These are phyloP conservation scores for Petunia secreta DNA, from an alignment of 257 asterid species.

Conservation along the genomic window DNA sequence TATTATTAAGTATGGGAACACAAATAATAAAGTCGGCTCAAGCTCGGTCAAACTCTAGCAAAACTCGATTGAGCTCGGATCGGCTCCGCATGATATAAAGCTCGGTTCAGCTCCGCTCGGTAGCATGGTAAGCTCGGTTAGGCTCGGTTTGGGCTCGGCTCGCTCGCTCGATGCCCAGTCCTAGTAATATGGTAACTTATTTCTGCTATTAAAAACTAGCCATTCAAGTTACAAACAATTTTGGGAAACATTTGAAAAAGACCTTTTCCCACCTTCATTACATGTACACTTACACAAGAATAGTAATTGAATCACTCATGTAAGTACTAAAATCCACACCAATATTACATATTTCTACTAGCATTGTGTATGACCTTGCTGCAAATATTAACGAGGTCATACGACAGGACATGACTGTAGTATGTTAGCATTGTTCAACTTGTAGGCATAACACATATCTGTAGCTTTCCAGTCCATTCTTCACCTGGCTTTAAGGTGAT, in stretches of 20 bases:
- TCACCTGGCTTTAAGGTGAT: constrained; percentile 73
- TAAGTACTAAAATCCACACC: constrained; percentile 15
- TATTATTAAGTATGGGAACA: no score
- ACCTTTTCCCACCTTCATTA: constrained; percentile 17
- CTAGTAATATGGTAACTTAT: background rate
- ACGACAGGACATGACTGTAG: background rate
- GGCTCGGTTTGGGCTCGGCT: no score
- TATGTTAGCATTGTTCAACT: constrained; percentile 25
- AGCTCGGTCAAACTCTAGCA: no score
- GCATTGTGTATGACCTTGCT: background rate
- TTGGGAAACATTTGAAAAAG: constrained; percentile 9
- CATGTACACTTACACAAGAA: background rate
- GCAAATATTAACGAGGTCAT: constrained; percentile 23
- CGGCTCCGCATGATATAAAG: no score
- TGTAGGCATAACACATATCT: constrained; percentile 57
- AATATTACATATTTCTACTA: background rate
- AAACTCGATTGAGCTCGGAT: no score
- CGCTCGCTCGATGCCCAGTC: no score
- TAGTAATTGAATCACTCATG: background rate
- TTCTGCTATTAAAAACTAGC: background rate
- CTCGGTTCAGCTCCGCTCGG: no score
- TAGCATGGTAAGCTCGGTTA: no score
- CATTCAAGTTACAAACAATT: constrained; percentile 2
- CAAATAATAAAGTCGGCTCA: no score
- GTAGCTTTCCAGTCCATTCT: constrained; percentile 78